Conservation (phyloP, 495 filamentous ascomycete genomes). For the Penicillium argentinense region DNA sequence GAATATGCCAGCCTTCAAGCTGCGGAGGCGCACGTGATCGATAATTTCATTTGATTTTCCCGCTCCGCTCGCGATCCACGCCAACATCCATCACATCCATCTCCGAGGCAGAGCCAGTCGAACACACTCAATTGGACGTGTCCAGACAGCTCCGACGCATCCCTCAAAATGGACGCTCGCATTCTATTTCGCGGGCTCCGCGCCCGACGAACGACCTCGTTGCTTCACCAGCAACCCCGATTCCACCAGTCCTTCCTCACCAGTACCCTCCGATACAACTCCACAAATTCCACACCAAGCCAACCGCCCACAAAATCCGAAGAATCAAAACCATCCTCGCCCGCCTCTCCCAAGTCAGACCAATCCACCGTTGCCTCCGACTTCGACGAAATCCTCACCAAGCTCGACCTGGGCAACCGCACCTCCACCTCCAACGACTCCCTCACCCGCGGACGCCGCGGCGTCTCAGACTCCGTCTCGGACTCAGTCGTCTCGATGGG, state of each 20-base stretch:
- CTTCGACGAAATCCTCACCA: constrained; percentile 41
- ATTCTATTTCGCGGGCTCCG: constrained; percentile 36
- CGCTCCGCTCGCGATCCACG: constrained; percentile 7
- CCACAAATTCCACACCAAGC: constrained; percentile 14
- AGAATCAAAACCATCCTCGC: not conserved
- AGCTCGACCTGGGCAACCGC: constrained; percentile 36
- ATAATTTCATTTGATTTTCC: constrained; percentile 28
- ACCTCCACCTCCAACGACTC: constrained; percentile 4
- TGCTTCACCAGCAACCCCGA: constrained; percentile 20
- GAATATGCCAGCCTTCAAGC: not conserved
- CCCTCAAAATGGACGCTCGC: constrained; percentile 37
- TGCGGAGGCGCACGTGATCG: constrained; percentile 24
- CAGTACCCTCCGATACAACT: constrained; percentile 27
- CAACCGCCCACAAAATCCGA: constrained; percentile 9
- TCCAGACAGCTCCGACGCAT: not conserved
- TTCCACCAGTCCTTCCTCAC: constrained; percentile 16
- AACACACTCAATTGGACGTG: constrained; percentile 3
- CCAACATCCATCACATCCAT: constrained; percentile 7
- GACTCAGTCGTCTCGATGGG: constrained; percentile 18
- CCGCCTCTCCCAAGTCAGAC: constrained; percentile 1
- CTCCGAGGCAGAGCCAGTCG: not conserved
- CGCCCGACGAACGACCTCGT: constrained; percentile 30
- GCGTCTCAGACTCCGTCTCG: constrained; percentile 21
- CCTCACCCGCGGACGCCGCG: constrained; percentile 2
- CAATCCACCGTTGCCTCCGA: constrained; percentile 15